phyloP scores from a whole-genome alignment of 2,329 filamentous ascomycete species.

The Dactylonectria macrodidyma region DNA sequence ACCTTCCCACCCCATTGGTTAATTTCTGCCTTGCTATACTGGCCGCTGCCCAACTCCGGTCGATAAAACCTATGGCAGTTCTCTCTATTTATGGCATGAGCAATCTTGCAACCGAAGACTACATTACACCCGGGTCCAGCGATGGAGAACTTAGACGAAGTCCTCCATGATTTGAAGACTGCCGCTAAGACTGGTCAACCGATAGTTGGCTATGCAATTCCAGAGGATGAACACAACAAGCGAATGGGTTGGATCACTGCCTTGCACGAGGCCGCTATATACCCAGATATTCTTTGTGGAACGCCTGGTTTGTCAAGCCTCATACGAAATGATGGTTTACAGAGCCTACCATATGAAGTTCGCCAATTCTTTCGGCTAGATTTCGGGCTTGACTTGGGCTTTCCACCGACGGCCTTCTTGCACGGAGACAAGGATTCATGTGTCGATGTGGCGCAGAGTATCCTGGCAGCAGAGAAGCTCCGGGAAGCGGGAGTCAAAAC shows the following conservation, averaged over 20 bases:
- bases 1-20: neutral
- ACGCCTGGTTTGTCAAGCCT: neutral
- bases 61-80: neutral
- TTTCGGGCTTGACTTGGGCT: neutral
- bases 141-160: neutral
- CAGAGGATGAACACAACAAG: neutral
- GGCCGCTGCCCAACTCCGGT: neutral
- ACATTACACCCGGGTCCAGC: neutral
- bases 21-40: neutral
- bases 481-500: neutral
- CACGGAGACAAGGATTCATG: neutral
- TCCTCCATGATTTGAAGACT: neutral
- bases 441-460: neutral
- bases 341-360: neutral
- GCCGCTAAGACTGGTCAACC: neutral
- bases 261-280: neutral
- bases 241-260: neutral
- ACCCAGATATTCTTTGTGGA: neutral
- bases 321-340: neutral
- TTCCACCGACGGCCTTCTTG: neutral
- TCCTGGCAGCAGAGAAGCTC: neutral
- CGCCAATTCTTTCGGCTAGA: neutral
- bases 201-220: neutral
- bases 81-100: neutral
- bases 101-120: neutral